A percentile compares a stretch with the other conserved stretches of the same genome.
These are phyloP conservation scores for Mycena rosella DNA, from an alignment of 768 basidiomycete species.

Conservation along the genomic window DNA sequence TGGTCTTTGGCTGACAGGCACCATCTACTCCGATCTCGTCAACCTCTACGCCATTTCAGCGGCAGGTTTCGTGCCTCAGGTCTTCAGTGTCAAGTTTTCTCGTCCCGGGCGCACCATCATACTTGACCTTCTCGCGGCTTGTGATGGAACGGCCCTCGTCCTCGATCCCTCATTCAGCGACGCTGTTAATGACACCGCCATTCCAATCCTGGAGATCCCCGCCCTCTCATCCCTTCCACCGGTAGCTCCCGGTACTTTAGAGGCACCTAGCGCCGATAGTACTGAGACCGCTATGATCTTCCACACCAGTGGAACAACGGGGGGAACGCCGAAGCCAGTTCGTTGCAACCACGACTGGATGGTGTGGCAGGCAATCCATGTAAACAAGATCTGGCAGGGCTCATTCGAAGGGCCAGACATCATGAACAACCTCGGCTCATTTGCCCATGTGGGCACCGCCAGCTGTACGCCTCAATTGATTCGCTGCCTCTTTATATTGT, in stretches of 20 bases:
- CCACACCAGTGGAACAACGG: constrained; percentile 45
- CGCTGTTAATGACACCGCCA: not conserved
- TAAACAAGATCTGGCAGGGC: constrained; percentile 3
- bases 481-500: not conserved
- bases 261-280: constrained; percentile 6
- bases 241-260: constrained; percentile 3
- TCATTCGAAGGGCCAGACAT: constrained; percentile 6
- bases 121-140: constrained; percentile 9
- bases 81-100: constrained; percentile 38
- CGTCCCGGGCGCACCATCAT: not conserved
- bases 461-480: not conserved
- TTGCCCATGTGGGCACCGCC: constrained; percentile 21
- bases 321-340: constrained; percentile 43
- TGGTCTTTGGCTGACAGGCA: constrained; percentile 36
- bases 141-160: constrained; percentile 5
- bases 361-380: constrained; percentile 14
- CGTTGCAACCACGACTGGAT: constrained; percentile 37
- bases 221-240: not conserved
- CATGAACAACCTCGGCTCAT: not conserved
- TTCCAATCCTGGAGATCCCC: not conserved
- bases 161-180: constrained; percentile 5
- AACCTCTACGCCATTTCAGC: constrained; percentile 39
- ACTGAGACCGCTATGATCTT: constrained; percentile 43
- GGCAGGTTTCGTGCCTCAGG: constrained; percentile 42
- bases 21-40: constrained; percentile 38